Evolutionary conservation across 2,329 filamentous ascomycete species (phyloP), one percentile per base, ranked within the genome.

Genomic region (Monosporascus ibericus): DNA sequence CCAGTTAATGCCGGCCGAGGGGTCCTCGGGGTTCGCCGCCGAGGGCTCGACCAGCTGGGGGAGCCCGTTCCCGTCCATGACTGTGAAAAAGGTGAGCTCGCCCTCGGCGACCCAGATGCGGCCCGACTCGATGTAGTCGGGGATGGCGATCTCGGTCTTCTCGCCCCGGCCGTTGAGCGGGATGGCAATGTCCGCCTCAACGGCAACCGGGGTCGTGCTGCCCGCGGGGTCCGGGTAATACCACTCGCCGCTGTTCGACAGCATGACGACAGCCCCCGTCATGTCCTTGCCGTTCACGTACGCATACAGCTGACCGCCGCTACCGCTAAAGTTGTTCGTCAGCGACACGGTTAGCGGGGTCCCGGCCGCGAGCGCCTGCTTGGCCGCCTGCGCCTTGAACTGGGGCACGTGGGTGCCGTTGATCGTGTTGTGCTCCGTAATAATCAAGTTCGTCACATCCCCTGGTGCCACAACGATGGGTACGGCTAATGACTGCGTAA

Each of bases 31-130:
- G 57, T 72, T 72, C 15, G 62, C 67, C 1, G 71, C 65, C 0
- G 74, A 73, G 0, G 76, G 75, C 52, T 76, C 69, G 6, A 78
- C 74, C 1, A 78, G 58, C 5, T 63, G 59, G 5, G 62, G 59
- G 5, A 50, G 55, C 7, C 61, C 61, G 17, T 50, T 50, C 4
- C 54, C 58, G 18, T 30, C 50, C 3, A 42, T 39, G 22, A 67
- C 60, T 9, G 63, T 64, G 52, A 59, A 68, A 60, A 72, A 71
- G 8, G 62, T 42, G 1, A 72, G 59, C 5, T 63, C 52, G 9
- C 67, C 68, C 22, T 62, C 65, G 6, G 68, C 65, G 42, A 72
- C 65, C 60, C 63, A 72, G 38, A 72, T 56, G 20, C 69, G 67
- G 6, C 60, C 68, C 18, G 67, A 62, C 14, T 52, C 52, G 34